Conservation (phyloP, 768 basidiomycete species). For the Coprinopsis sp. region DNA sequence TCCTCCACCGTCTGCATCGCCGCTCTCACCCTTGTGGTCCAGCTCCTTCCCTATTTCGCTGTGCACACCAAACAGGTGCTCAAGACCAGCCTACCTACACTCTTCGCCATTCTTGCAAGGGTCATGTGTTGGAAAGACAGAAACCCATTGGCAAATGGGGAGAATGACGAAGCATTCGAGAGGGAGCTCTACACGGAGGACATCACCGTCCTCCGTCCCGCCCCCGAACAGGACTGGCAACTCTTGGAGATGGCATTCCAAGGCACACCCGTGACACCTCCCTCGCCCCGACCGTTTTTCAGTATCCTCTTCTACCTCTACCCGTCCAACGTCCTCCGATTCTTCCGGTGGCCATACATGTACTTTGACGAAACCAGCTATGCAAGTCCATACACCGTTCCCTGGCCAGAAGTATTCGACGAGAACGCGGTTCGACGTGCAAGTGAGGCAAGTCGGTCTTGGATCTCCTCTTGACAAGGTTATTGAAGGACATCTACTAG, state of each 20-base stretch:
- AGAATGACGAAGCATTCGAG: constrained; percentile 31
- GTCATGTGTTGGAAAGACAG: constrained; percentile 72
- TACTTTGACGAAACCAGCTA: constrained; percentile 54
- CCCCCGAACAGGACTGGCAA: constrained; percentile 67
- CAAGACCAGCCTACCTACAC: constrained; percentile 54
- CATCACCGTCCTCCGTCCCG: constrained; percentile 38
- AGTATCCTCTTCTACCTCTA: constrained; percentile 84
- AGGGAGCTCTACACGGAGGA: constrained; percentile 36
- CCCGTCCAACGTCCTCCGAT: constrained; percentile 82
- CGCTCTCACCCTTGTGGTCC: constrained; percentile 59
- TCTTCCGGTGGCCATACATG: constrained; percentile 61
- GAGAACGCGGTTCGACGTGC: constrained; percentile 64
- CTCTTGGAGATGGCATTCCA: constrained; percentile 60
- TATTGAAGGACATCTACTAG: constrained; percentile 31
- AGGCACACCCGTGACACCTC: constrained; percentile 46
- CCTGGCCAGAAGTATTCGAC: constrained; percentile 69
- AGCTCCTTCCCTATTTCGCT: constrained; percentile 71
- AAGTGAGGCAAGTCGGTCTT: constrained; percentile 57
- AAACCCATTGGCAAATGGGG: constrained; percentile 28
- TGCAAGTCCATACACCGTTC: constrained; percentile 57
- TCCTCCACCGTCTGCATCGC: constrained; percentile 68
- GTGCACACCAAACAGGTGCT: constrained; percentile 54
- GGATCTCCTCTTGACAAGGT: not conserved
- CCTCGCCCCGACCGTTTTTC: constrained; percentile 65
- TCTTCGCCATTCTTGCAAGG: constrained; percentile 65